Conservation (phyloP, 768 basidiomycete genomes). For the Termitomyces sp. region DNA sequence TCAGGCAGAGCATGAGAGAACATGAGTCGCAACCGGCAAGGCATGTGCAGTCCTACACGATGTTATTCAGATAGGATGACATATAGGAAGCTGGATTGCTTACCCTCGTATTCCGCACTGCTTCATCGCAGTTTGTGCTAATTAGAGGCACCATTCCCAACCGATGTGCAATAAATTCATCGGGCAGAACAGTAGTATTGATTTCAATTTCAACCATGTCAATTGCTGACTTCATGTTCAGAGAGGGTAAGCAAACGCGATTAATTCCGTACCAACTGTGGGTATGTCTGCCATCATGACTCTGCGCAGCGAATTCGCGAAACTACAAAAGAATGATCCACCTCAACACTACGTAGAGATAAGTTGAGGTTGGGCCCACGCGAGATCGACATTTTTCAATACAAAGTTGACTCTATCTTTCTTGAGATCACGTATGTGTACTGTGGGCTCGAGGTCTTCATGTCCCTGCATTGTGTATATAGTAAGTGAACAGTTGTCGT, state of each 20-base stretch:
- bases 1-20: conserved; percentile 75
- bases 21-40: conserved; percentile 80
- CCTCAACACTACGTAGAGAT: conserved; percentile 1
- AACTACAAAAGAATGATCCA: conserved; percentile 36
- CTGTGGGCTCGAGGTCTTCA: conserved; percentile 57
- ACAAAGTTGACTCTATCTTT: conserved; percentile 88
- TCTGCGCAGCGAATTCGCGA: conserved; percentile 91
- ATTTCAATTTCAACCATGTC: conserved; percentile 92
- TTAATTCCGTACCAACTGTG: conserved; percentile 71
- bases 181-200: conserved; percentile 91
- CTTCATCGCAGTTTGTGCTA: conserved; percentile 85
- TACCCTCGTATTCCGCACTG: conserved; percentile 74
- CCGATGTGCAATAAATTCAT: conserved; percentile 96
- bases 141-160: conserved; percentile 91
- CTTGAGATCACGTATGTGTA: conserved; percentile 80
- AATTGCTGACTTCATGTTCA: conserved; percentile 58
- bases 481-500: background rate
- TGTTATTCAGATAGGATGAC: background rate
- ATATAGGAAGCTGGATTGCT: conserved; percentile 16
- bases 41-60: conserved; percentile 84
- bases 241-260: background rate
- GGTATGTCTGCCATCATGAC: conserved; percentile 97
- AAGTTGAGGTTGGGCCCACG: conserved; percentile 45
- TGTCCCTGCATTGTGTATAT: conserved; percentile 28
- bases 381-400: conserved; percentile 93